These are phyloP conservation scores for Agrocybe chaxingu DNA, from an alignment of 768 basidiomycete species.

Conservation along the genomic window DNA sequence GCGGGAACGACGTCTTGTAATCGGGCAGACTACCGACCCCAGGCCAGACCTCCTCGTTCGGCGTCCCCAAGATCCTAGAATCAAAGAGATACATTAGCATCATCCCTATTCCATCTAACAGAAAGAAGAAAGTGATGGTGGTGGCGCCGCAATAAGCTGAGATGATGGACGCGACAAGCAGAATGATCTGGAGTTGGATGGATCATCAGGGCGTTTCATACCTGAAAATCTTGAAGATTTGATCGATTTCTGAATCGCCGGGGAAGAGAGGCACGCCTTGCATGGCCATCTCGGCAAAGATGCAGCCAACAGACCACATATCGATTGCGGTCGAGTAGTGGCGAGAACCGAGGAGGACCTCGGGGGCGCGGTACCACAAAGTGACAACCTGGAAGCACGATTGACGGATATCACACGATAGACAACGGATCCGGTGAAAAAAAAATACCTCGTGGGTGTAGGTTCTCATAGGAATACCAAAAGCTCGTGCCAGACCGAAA, in stretches of 20 bases:
- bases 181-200: too few species aligned
- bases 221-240: conserved; percentile 99
- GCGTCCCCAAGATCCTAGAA: conserved; percentile 87
- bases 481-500: conserved; percentile 94
- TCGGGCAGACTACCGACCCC: conserved; percentile 86
- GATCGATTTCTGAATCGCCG: conserved; percentile 99
- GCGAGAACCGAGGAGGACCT: conserved; percentile 91
- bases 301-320: conserved; percentile 99
- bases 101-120: neutral
- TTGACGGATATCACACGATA: conserved; percentile 14
- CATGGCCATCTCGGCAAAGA: conserved; percentile 99
- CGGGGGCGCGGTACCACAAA: conserved; percentile 98
- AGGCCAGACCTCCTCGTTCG: conserved; percentile 88
- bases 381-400: conserved; percentile 79
- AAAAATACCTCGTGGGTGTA: conserved; percentile 90
- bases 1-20: conserved; percentile 96
- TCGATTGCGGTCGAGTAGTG: conserved; percentile 98
- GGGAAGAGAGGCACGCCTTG: conserved; percentile 88
- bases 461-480: conserved; percentile 98
- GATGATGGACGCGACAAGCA: conserved; percentile 1
- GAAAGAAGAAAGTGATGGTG: neutral
- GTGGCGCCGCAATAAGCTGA: neutral
- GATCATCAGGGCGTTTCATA: conserved; percentile 26
- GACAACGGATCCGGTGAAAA: conserved; percentile 3
- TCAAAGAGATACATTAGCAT: neutral